phyloP scores from a whole-genome alignment of 1,284 basidiomycete genomes.

The Trichosporon faecale region DNA sequence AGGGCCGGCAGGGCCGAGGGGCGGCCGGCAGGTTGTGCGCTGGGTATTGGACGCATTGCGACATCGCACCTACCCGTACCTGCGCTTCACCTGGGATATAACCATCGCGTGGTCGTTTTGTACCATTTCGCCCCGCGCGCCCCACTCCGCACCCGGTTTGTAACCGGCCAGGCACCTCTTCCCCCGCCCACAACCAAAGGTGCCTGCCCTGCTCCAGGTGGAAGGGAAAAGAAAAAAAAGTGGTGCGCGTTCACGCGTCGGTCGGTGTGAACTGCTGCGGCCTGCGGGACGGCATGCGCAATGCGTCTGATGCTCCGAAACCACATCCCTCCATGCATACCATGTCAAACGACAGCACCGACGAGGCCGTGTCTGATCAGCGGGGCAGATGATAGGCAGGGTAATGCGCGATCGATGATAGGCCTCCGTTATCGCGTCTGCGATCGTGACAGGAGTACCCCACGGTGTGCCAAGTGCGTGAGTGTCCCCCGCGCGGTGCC shows the following conservation, averaged over 20 bases:
- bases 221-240: not conserved
- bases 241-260: not conserved
- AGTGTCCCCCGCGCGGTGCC: not conserved
- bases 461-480: no score
- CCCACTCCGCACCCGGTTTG: slow-evolving; percentile 7
- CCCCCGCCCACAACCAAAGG: not conserved
- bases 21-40: not conserved
- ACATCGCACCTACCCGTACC: not conserved
- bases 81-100: not conserved
- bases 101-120: slow-evolving; percentile 4
- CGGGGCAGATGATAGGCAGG: not conserved
- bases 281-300: not conserved
- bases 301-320: not conserved
- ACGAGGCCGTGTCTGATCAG: not conserved
- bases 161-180: not conserved
- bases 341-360: not conserved
- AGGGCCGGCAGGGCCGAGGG: not conserved
- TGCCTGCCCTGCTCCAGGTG: not conserved
- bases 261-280: not conserved
- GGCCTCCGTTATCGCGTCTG: not conserved
- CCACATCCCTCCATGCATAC: not conserved
- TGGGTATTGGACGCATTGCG: not conserved
- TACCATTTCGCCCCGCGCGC: not conserved
- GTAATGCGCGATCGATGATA: not conserved
- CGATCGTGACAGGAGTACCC: not conserved